Evolutionary conservation across 225 moss, liverwort and hornwort species (phyloP), one percentile per base, ranked within the genome.

Genomic region (Lunularia cruciata): DNA sequence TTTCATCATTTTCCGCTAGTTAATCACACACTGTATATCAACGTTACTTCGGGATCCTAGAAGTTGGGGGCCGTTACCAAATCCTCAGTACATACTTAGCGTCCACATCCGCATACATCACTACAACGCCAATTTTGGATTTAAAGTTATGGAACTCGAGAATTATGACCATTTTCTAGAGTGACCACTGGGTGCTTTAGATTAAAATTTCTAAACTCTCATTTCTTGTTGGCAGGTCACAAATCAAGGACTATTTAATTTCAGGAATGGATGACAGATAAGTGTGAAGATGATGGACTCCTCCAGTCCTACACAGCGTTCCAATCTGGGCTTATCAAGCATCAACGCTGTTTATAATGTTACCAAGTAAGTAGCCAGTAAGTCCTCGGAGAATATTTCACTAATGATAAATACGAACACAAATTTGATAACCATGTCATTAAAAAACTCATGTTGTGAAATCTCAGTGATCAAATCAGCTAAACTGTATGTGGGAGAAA

Each of bases 221-320:
- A 39, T 10, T 37, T 47, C 31, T 3, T 37, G 11, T 15, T 26
- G n/a, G 78, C 83, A 91, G 88, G 71, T 84, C 85, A 57, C 85
- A 86, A 45, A 83, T 92, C 73, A 80, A 87, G 64, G 82, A 78
- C 46, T 77, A 68, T 71, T 66, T 92, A 52, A 79, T 89, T 59
- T 30, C 68, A 33, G 88, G 78, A 70, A 83, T 71, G 30, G 42
- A 79, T 60, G 79, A 79, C 52, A 25, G 30, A 19, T 33, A 8
- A 4, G 49, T 34, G 16, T 45, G 63, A 31, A 64, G 18, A 8
- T 27, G 63, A 27, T 30, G 14, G 8, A 1, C 23, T 22, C 26
- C n/a, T 12, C 61, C 12, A 40, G n/a, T n/a, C n/a, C n/a, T n/a
- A n/a, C n/a, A n/a, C n/a, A 35, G 8, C 12, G 22, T 27, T 20